These are phyloP conservation scores for Pichia sporocuriosa DNA, from an alignment of 805 yeast species.

Conservation along the genomic window DNA sequence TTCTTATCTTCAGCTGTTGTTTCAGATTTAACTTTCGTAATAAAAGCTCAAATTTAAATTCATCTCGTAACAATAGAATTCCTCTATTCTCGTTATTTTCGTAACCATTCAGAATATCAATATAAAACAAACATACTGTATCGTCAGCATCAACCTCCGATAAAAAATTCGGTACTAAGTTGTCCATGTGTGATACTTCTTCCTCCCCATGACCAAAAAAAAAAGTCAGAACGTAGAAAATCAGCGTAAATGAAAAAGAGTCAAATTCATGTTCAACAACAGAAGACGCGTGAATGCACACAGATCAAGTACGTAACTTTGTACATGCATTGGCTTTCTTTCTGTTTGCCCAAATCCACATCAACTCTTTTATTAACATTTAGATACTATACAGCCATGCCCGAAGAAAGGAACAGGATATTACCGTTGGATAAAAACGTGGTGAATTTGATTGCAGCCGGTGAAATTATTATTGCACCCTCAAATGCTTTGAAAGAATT, in stretches of 20 bases:
- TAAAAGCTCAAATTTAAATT: constrained; percentile 15
- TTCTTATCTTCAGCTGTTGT: constrained; percentile 36
- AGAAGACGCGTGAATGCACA: too few relatives aligned
- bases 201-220: not conserved
- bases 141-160: not conserved
- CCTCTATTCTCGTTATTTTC: not conserved
- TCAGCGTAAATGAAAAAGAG: too few relatives aligned
- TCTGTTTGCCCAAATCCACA: too few relatives aligned
- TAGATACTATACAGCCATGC: too few relatives aligned
- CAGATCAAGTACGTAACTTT: too few relatives aligned
- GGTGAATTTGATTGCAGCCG: constrained; percentile 91
- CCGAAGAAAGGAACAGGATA: constrained; percentile 14
- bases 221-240: too few relatives aligned
- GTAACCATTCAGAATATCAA: not conserved
- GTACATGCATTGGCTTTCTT: too few relatives aligned
- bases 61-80: constrained; percentile 12
- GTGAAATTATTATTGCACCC: constrained; percentile 91
- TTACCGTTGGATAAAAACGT: constrained; percentile 55
- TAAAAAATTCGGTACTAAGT: not conserved
- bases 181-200: not conserved
- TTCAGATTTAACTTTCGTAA: constrained; percentile 21
- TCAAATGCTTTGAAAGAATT: constrained; percentile 91
- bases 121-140: constrained; percentile 5
- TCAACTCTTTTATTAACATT: not conserved
- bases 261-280: too few relatives aligned